These are phyloP conservation scores for Candida verbasci DNA, from an alignment of 805 yeast species.

Conservation along the genomic window DNA sequence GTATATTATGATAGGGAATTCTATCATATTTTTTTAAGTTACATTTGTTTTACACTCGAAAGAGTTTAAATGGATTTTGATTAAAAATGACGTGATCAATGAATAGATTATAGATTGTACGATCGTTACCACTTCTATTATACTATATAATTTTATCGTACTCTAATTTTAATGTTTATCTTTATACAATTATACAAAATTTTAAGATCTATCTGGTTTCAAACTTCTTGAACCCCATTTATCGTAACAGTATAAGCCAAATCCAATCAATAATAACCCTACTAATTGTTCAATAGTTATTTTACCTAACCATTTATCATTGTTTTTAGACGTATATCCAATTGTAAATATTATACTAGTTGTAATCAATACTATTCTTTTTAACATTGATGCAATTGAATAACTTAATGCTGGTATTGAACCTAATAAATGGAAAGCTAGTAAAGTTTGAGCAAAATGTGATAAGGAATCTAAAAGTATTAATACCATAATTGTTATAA, in stretches of 20 bases:
- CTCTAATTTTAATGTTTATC: too few relatives aligned
- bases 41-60: too few relatives aligned
- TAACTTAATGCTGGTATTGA: constrained; percentile 80
- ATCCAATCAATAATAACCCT: constrained; percentile 49
- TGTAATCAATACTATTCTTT: constrained; percentile 78
- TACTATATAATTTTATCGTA: too few relatives aligned
- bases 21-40: too few relatives aligned
- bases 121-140: too few relatives aligned
- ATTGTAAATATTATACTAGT: constrained; percentile 58
- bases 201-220: constrained; percentile 10
- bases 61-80: too few relatives aligned
- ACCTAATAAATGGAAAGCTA: constrained; percentile 79
- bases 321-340: constrained; percentile 21
- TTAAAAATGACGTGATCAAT: too few relatives aligned
- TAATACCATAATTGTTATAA: constrained; percentile 42
- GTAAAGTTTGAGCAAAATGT: constrained; percentile 74
- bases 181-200: background rate
- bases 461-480: constrained; percentile 65
- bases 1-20: too few relatives aligned
- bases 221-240: constrained; percentile 47
- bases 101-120: too few relatives aligned
- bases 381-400: constrained; percentile 83
- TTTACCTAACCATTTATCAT: constrained; percentile 22
- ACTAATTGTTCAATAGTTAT: constrained; percentile 42
- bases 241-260: constrained; percentile 62